These are phyloP conservation scores for Diaporthe caulivora DNA, from an alignment of 2,329 filamentous ascomycete species.

Conservation along the genomic window DNA sequence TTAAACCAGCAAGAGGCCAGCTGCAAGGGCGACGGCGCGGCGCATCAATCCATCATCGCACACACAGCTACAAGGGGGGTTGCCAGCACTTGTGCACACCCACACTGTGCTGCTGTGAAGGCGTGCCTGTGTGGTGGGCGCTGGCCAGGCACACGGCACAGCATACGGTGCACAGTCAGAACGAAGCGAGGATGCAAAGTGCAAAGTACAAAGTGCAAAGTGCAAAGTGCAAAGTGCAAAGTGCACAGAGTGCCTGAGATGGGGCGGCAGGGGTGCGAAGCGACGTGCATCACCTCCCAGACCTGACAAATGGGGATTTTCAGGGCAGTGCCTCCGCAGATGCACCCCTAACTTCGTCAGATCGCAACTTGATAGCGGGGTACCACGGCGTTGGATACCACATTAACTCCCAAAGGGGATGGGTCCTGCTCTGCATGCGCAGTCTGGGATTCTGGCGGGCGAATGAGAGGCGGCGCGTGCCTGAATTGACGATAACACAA, in stretches of 20 bases:
- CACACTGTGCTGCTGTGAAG: not conserved
- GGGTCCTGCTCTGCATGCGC: conserved; percentile 35
- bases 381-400: conserved; percentile 37
- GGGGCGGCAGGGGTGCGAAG: conserved; percentile 27
- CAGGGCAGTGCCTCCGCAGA: conserved; percentile 34
- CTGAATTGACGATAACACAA: conserved; percentile 36
- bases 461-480: conserved; percentile 37
- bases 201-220: not conserved
- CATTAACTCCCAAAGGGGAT: conserved; percentile 23
- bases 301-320: conserved; percentile 30
- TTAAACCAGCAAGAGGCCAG: conserved; percentile 23
- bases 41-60: not conserved
- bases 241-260: not conserved
- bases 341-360: conserved; percentile 28
- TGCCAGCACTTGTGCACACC: conserved; percentile 4
- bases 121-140: not conserved
- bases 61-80: conserved; percentile 5
- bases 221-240: not conserved
- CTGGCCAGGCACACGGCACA: conserved; percentile 1
- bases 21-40: conserved; percentile 24
- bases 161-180: conserved; percentile 1
- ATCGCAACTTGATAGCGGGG: conserved; percentile 39
- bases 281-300: conserved; percentile 30
- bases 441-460: conserved; percentile 33
- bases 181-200: not conserved